Evolutionary conservation across 1,139 yeast species (phyloP).

Genomic region (Pichia sp.): DNA sequence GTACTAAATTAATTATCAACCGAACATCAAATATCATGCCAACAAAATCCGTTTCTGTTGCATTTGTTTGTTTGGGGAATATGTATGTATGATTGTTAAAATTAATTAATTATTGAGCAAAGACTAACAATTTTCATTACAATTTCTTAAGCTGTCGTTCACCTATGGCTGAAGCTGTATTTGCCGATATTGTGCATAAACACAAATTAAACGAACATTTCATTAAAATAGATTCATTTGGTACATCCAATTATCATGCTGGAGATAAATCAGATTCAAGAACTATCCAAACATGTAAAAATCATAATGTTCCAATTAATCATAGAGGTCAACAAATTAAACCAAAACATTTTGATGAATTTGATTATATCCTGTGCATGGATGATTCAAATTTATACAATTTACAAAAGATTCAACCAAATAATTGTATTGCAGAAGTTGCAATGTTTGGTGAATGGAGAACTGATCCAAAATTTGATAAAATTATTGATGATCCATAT

Average conservation of each 20-base stretch:
- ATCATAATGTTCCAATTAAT: slow-evolving; percentile 66
- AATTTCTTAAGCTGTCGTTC: slow-evolving; percentile 95
- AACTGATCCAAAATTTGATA: slow-evolving; percentile 42
- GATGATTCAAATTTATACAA: slow-evolving; percentile 62
- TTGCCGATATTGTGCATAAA: slow-evolving; percentile 55
- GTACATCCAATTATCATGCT: slow-evolving; percentile 77
- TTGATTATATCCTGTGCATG: slow-evolving; percentile 86
- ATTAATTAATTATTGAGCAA: neutral
- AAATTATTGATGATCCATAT: slow-evolving; percentile 81
- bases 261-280: slow-evolving; percentile 82
- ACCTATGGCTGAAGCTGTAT: slow-evolving; percentile 97
- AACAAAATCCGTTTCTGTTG: slow-evolving; percentile 37
- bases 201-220: slow-evolving; percentile 38
- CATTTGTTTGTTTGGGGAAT: slow-evolving; percentile 89
- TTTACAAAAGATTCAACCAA: slow-evolving; percentile 55
- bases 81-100: slow-evolving; percentile 47
- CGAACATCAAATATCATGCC: too few relatives aligned
- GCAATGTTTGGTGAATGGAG: slow-evolving; percentile 75
- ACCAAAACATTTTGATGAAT: slow-evolving; percentile 52
- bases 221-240: slow-evolving; percentile 71
- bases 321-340: slow-evolving; percentile 73
- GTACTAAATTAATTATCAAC: too few relatives aligned
- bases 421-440: slow-evolving; percentile 43
- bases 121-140: too few relatives aligned
- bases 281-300: slow-evolving; percentile 60